Conservation (phyloP, 2,329 filamentous ascomycete species). For the Aureobasidium musti region DNA sequence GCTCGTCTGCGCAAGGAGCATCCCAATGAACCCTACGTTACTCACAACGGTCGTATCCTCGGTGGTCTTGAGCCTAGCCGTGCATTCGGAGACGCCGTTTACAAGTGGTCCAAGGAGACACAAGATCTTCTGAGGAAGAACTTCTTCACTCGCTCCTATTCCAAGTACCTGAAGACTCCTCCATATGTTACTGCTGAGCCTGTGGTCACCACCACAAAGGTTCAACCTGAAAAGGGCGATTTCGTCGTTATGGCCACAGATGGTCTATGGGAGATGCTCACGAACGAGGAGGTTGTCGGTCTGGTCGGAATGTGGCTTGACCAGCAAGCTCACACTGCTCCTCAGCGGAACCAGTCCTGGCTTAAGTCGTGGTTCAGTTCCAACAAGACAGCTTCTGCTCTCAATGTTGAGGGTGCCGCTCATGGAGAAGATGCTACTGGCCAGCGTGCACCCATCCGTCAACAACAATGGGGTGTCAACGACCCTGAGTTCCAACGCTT, state of each 20-base stretch:
- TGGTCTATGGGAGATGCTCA: slow-evolving; percentile 98
- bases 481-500: slow-evolving; percentile 77
- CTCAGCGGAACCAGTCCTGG: slow-evolving; percentile 57
- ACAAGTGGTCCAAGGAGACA: slow-evolving; percentile 91
- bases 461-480: slow-evolving; percentile 86
- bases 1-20: slow-evolving; percentile 81
- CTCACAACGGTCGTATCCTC: slow-evolving; percentile 84
- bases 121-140: slow-evolving; percentile 77
- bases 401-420: slow-evolving; percentile 73
- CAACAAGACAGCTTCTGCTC: slow-evolving; percentile 52
- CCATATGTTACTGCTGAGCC: slow-evolving; percentile 98
- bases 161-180: slow-evolving; percentile 78
- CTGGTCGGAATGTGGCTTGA: slow-evolving; percentile 97
- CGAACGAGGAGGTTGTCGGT: slow-evolving; percentile 95
- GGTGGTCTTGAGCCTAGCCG: slow-evolving; percentile 90
- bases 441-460: slow-evolving; percentile 82
- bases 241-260: slow-evolving; percentile 97
- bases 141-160: slow-evolving; percentile 84
- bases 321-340: slow-evolving; percentile 57
- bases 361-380: slow-evolving; percentile 68
- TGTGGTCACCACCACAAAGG: slow-evolving; percentile 87
- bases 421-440: slow-evolving; percentile 58
- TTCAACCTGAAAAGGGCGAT: slow-evolving; percentile 85
- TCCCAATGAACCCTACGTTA: slow-evolving; percentile 83
- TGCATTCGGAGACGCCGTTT: slow-evolving; percentile 93